Base-by-base conservation (phyloP, 352 stramenopile genomes). In the Pythium biforme region DNA sequence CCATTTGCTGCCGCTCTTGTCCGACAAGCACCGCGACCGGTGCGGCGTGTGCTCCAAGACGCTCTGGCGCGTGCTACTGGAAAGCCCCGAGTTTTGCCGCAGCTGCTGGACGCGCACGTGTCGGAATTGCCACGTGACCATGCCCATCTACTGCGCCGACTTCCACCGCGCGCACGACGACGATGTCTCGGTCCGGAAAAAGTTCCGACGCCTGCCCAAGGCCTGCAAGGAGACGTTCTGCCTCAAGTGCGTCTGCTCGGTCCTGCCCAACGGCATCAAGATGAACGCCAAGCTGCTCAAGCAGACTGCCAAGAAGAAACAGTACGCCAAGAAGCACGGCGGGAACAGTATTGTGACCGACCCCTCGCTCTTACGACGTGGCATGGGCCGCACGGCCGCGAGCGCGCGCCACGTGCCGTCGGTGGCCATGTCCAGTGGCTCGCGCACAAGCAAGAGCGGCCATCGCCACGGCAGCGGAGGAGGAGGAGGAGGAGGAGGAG, bases 141-240 rank as follows among this genome's bases (percentile, higher is more conserved):
- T 85, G 53, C 83, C 83, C 0, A 90, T 92, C 55, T 92, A 90
- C 64, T 92, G 83, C 39, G 81, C 79, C 8, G 76, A 92, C 27
- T 79, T 74, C 26, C 81, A 90, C 64, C 55, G 71, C 15, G 65
- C 56, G 25, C 58, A 78, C 27, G 65, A 68, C 41, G 59, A 68
- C 39, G 66, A 72, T 26, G 41, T 10, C 43, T n/a, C n/a, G n/a
- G 5, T 3, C 19, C 15, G 43, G 37, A 49, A 60, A 27, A 58
- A 59, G 39, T 50, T 37, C 51, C 43, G 51, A 49, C 53, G 59
- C 0, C 39, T 72, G 45, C 50, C 57, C 17, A 54, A 48, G 15
- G 79, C 79, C 10, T 92, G 83, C 65, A 89, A 77, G 3, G 83
- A 92, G 65, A 89, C 75, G 1, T 92, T 92, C 50, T 92, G 83